Conservation (phyloP, 768 basidiomycete genomes). For the Tulasnella calospora region DNA sequence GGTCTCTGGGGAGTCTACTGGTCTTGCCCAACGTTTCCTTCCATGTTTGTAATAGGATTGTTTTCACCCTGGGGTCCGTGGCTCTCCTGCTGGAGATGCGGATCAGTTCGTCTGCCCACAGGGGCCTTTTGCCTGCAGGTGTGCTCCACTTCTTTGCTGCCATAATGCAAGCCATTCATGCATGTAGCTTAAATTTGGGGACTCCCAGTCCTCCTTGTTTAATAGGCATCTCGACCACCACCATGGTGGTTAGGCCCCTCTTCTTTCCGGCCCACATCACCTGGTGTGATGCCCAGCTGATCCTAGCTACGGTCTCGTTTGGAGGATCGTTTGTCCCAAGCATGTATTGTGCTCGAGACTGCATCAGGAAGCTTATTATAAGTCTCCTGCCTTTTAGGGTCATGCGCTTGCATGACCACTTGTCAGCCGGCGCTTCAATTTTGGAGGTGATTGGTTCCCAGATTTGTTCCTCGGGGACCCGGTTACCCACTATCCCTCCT, state of each 20-base stretch:
- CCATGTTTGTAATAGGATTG: background rate
- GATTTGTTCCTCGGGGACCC: background rate
- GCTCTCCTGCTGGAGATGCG: background rate
- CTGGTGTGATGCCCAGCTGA: background rate
- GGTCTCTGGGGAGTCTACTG: background rate
- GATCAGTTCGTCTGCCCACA: conserved; percentile 1
- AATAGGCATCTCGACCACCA: background rate
- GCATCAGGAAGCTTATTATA: background rate
- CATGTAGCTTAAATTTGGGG: background rate
- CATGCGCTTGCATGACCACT: background rate
- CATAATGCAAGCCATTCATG: background rate
- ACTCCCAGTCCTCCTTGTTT: background rate
- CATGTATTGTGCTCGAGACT: conserved; percentile 8
- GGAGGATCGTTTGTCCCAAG: conserved; percentile 1
- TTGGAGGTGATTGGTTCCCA: background rate
- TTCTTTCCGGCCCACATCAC: conserved; percentile 4
- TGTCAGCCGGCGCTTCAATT: background rate
- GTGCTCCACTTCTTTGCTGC: background rate
- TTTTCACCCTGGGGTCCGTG: background rate
- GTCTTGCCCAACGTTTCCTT: background rate
- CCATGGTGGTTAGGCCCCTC: background rate
- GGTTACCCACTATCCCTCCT: background rate
- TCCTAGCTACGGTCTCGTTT: background rate
- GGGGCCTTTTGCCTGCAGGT: background rate
- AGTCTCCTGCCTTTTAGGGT: too few relatives aligned